Percentiles rank a stretch among this genome's conserved stretches.
phyloP scores from a whole-genome alignment of 163 green algal genomes.

The Prototheca stagnorum region DNA sequence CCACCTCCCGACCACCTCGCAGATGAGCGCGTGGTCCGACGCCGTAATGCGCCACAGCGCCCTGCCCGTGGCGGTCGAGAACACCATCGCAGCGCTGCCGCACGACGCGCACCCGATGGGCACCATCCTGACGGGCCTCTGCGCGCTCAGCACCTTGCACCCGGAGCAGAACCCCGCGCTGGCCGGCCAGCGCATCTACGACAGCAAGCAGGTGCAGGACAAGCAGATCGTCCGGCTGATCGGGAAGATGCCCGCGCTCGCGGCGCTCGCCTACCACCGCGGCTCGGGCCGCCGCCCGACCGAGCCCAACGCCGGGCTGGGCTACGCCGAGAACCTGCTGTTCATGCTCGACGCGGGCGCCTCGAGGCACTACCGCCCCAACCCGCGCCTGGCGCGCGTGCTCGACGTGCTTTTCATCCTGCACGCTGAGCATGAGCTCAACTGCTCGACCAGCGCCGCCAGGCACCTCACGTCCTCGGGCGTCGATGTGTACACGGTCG shows the following conservation, averaged over 20 bases:
- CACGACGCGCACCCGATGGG: constrained; percentile 73
- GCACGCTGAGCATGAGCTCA: constrained; percentile 98
- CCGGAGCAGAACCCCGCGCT: constrained; percentile 84
- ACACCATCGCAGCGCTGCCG: constrained; percentile 67
- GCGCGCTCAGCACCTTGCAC: constrained; percentile 67
- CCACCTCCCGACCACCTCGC: constrained; percentile 46
- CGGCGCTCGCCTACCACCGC: constrained; percentile 84
- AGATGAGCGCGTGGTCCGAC: constrained; percentile 56
- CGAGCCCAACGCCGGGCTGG: constrained; percentile 66
- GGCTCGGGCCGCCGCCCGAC: constrained; percentile 51
- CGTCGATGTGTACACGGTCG: constrained; percentile 85
- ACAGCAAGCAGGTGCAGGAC: constrained; percentile 61
- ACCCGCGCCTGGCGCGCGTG: constrained; percentile 63
- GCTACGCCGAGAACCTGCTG: constrained; percentile 88
- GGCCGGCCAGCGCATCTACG: constrained; percentile 47
- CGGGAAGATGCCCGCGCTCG: constrained; percentile 78
- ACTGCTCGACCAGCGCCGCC: constrained; percentile 80
- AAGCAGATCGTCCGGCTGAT: constrained; percentile 91
- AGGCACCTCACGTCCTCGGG: constrained; percentile 63
- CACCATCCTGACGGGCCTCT: constrained; percentile 48
- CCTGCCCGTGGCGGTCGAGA: constrained; percentile 49
- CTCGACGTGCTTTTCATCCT: constrained; percentile 96
- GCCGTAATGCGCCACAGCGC: constrained; percentile 64
- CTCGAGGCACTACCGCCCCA: constrained; percentile 47
- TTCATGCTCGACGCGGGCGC: constrained; percentile 76